Evolutionary conservation across 495 filamentous ascomycete species (phyloP), one percentile per base, ranked within the genome.

Genomic region (Aspergillus haitiensis): DNA sequence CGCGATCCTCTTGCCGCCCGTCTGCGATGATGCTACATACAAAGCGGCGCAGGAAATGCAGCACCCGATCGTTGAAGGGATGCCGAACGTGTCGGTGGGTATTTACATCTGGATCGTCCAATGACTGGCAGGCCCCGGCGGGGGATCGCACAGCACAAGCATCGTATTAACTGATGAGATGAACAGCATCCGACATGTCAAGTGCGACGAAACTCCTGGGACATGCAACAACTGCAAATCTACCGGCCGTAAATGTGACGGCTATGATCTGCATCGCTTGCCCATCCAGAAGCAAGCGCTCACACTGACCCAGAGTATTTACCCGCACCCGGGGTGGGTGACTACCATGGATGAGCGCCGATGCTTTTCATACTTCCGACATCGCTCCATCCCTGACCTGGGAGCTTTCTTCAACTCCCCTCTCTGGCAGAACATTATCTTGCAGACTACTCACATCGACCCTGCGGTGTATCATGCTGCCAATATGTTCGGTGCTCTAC

Each of bases 391-490:
- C 33, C 61, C 63, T 3, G 50, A 51, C 15, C 50, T 70, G 5
- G 45, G 42, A 0, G 42, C 13, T 18, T 59, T 68, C 56, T 70
- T 63, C 48, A 48, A 66, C 48, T 63, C 66, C 40, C 27, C 61
- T 7, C 56, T 68, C 48, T 70, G 65, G 68, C 58, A 63, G 6
- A 58, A 52, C 13, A 21, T 64, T 3, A 52, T 65, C 11, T 44
- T 65, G 16, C 68, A 65, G 51, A 56, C 65, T 11, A 56, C 65
- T 44, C 35, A 52, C 36, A 50, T 60, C 10, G 68, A 70, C 3
- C 63, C 59, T 6, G 64, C 68, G 1, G 68, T 70, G 4, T 70
- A 68, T 46, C 68, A 70, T 33, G 65, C 68, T 5, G 65, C 62
- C 50, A 53, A 60, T 16, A 61, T 60, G 45, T 59, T 70, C 3